These are phyloP conservation scores for Gautieria morchelliformis DNA, from an alignment of 768 basidiomycete genomes.

Conservation along the genomic window DNA sequence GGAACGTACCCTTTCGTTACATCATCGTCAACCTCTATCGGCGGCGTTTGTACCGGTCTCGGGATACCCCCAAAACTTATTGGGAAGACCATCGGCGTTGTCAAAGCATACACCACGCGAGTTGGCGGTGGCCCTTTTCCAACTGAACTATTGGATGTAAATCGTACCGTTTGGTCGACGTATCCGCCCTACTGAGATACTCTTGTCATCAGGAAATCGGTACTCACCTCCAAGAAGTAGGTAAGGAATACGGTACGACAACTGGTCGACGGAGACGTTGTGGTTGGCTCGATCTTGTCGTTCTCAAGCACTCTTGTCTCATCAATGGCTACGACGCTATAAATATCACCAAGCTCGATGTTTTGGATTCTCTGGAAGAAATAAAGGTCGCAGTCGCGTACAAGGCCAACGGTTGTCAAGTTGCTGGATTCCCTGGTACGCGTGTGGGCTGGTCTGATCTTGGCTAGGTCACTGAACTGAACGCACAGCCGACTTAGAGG, in stretches of 20 bases:
- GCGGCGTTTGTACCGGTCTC: constrained; percentile 96
- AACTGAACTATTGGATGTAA: constrained; percentile 83
- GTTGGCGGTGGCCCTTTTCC: constrained; percentile 99
- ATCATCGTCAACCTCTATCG: constrained; percentile 85
- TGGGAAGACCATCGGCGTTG: constrained; percentile 81
- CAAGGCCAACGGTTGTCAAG: constrained; percentile 61
- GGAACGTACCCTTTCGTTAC: constrained; percentile 99
- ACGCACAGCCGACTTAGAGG: constrained; percentile 68
- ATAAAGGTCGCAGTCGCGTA: constrained; percentile 87
- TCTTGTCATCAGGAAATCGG: constrained; percentile 53
- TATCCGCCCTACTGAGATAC: not conserved
- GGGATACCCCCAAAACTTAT: constrained; percentile 88
- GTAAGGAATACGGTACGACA: constrained; percentile 83
- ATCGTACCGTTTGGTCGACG: constrained; percentile 16
- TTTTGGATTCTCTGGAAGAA: constrained; percentile 75
- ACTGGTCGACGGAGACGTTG: constrained; percentile 89
- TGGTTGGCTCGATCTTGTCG: constrained; percentile 96
- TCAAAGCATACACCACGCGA: constrained; percentile 97
- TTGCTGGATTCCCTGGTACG: constrained; percentile 82
- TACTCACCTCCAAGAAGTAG: constrained; percentile 85
- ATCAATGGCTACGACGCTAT: constrained; percentile 94
- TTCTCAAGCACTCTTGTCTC: constrained; percentile 81
- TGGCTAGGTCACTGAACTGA: not conserved
- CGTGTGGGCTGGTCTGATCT: constrained; percentile 10
- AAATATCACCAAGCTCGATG: constrained; percentile 94